Conservation (phyloP, 177 flowering plant species). For the Vitis hybrid region DNA sequence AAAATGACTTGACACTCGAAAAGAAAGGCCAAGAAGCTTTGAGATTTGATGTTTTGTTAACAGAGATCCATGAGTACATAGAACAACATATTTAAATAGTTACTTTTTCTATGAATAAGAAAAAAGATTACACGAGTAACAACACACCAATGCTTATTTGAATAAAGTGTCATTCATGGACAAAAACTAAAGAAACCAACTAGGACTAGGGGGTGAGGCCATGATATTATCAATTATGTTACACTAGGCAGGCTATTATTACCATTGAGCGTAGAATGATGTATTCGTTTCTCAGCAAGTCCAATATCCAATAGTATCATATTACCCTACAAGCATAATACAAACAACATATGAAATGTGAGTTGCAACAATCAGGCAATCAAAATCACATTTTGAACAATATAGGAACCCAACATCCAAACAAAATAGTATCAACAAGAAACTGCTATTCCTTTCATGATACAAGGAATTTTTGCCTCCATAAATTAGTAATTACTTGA, state of each 20-base stretch:
- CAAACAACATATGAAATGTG: too few species aligned
- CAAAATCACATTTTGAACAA: too few species aligned
- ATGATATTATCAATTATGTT: slow-evolving; percentile 75
- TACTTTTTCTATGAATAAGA: background rate
- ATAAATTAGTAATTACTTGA: too few species aligned
- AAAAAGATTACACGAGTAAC: slow-evolving; percentile 19
- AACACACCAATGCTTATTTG: slow-evolving; percentile 5
- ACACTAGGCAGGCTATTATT: slow-evolving; percentile 71
- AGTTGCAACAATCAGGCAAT: too few species aligned
- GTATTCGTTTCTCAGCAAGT: slow-evolving; percentile 80
- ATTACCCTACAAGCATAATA: slow-evolving; percentile 62
- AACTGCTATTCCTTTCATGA: too few species aligned
- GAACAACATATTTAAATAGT: background rate
- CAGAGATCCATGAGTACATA: background rate
- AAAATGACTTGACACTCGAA: background rate
- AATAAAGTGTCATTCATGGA: slow-evolving; percentile 15
- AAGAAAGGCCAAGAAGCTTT: slow-evolving; percentile 2
- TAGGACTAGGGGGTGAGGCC: slow-evolving; percentile 34
- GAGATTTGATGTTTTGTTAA: slow-evolving; percentile 1
- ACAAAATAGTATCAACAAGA: too few species aligned
- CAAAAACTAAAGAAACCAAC: slow-evolving; percentile 37
- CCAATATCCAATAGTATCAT: slow-evolving; percentile 75
- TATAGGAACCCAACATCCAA: too few species aligned
- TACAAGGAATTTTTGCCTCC: too few species aligned
- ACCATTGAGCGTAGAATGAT: slow-evolving; percentile 95